A percentile compares a stretch with the other conserved stretches of the same genome.
Conservation (phyloP, 1,284 basidiomycete genomes). For the Ceratobasidium sp. region DNA sequence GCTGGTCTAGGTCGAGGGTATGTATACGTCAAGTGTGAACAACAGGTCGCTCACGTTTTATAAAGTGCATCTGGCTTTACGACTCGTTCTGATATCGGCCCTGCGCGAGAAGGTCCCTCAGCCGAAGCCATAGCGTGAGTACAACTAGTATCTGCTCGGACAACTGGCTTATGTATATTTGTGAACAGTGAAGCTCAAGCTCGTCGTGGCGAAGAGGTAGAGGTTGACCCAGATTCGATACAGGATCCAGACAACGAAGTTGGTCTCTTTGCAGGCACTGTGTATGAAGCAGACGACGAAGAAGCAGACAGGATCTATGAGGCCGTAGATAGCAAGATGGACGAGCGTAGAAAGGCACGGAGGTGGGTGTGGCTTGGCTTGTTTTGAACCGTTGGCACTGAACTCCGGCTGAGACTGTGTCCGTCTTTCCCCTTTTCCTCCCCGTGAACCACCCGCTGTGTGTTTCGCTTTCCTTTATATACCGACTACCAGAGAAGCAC, state of each 20-base stretch:
- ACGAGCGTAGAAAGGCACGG: conserved; percentile 78
- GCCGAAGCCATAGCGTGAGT: conserved; percentile 85
- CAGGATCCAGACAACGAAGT: conserved; percentile 98
- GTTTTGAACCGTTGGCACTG: conserved; percentile 36
- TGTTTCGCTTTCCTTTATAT: conserved; percentile 32
- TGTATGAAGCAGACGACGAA: conserved; percentile 97
- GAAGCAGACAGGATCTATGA: conserved; percentile 98
- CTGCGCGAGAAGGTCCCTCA: conserved; percentile 91
- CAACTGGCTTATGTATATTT: neutral
- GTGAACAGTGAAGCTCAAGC: conserved; percentile 80
- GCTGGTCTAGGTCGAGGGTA: conserved; percentile 96
- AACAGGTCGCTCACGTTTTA: neutral
- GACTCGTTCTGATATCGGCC: conserved; percentile 98
- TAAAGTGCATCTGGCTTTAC: conserved; percentile 94
- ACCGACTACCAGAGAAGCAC: conserved; percentile 65
- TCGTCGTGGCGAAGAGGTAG: conserved; percentile 82
- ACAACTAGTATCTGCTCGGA: conserved; percentile 18
- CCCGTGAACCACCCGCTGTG: conserved; percentile 45
- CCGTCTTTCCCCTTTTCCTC: conserved; percentile 43
- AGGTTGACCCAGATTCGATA: conserved; percentile 86
- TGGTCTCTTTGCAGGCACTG: conserved; percentile 93
- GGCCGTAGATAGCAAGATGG: conserved; percentile 88
- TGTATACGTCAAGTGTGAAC: conserved; percentile 45
- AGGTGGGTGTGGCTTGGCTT: conserved; percentile 69
- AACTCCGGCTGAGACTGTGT: conserved; percentile 34